Evolutionary conservation across 176 grass and related monocot genomes (phyloP).

Genomic region (Zizania latifolia): DNA sequence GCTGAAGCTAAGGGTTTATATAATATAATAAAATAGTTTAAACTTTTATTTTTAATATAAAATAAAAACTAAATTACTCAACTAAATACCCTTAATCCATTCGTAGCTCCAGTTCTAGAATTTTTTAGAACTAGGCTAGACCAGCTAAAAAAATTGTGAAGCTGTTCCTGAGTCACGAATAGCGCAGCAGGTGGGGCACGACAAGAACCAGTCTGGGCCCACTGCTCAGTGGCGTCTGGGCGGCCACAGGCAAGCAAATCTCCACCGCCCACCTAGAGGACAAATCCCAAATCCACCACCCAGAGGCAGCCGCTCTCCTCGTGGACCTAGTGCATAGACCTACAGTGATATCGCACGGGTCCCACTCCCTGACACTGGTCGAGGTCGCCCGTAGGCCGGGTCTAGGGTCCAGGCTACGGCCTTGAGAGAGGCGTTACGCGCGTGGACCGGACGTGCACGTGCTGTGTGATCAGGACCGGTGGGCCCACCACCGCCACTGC

Average conservation of each 20-base stretch:
- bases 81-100: too few species aligned
- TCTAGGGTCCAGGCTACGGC: not conserved
- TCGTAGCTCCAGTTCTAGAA: too few species aligned
- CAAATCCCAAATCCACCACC: slow-evolving; percentile 40
- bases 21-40: too few species aligned
- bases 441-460: slow-evolving; percentile 38
- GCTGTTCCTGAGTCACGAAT: too few species aligned
- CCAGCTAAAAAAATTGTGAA: too few species aligned
- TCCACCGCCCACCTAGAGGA: slow-evolving; percentile 1
- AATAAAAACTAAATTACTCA: too few species aligned
- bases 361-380: not conserved
- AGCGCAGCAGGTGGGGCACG: too few species aligned
- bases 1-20: too few species aligned
- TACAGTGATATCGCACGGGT: fast-evolving
- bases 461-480: not conserved
- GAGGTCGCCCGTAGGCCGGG: not conserved
- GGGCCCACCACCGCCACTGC: not conserved
- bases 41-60: too few species aligned
- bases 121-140: too few species aligned
- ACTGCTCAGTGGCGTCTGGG: slow-evolving; percentile 5
- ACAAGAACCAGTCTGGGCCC: too few species aligned
- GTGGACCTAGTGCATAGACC: not conserved
- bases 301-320: slow-evolving; percentile 11
- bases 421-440: slow-evolving; percentile 26
- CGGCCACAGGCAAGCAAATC: slow-evolving; percentile 26